phyloP scores from a whole-genome alignment of 2,329 filamentous ascomycete genomes.

The Penicillium nordicum region DNA sequence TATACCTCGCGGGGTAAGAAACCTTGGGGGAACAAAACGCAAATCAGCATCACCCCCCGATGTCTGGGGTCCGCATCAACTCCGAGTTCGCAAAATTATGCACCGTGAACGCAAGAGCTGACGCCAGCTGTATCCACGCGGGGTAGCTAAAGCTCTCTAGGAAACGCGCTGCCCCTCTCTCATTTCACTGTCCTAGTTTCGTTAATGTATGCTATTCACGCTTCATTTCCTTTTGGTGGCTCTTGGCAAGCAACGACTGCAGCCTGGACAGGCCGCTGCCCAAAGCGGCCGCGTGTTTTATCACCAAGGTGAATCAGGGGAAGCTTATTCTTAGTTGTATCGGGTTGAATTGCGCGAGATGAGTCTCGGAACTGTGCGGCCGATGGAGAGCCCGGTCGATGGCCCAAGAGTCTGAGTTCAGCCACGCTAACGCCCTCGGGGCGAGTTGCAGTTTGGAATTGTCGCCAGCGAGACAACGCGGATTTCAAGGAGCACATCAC shows the following conservation, averaged over 20 bases:
- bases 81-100: background rate
- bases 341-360: background rate
- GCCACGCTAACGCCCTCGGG: conserved; percentile 17
- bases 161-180: background rate
- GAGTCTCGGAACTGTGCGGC: conserved; percentile 6
- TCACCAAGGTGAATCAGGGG: background rate
- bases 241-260: conserved; percentile 5
- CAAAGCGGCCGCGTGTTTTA: background rate
- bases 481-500: conserved; percentile 1
- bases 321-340: conserved; percentile 5
- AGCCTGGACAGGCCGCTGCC: conserved; percentile 5
- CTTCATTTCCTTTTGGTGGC: background rate
- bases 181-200: conserved; percentile 1
- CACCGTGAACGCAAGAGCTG: conserved; percentile 2
- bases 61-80: background rate
- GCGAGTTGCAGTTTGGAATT: conserved; percentile 6
- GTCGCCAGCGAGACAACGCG: background rate
- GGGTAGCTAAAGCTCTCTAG: conserved; percentile 6
- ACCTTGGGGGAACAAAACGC: background rate
- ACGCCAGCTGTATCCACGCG: background rate
- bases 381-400: conserved; percentile 4
- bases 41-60: background rate
- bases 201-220: background rate
- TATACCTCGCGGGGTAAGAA: conserved; percentile 6
- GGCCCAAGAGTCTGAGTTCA: conserved; percentile 16